phyloP scores from a whole-genome alignment of 1,284 basidiomycete genomes.

The Ceratobasidium sp. region DNA sequence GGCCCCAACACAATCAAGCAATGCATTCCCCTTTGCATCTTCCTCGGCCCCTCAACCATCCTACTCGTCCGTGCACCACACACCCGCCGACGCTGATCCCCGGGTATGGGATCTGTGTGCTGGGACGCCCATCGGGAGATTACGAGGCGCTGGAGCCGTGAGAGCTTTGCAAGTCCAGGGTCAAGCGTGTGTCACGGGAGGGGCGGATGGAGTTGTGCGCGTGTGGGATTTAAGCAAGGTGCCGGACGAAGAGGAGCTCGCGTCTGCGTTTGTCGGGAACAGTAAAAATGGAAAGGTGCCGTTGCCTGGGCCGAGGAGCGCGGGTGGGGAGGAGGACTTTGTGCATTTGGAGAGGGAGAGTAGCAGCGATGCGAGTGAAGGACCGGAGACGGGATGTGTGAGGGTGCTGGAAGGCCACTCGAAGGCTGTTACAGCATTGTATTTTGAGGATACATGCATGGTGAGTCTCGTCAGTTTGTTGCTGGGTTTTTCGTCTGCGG shows the following conservation, averaged over 20 bases:
- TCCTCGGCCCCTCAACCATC: slow-evolving; percentile 9
- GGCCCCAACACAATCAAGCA: not conserved
- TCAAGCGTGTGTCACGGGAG: slow-evolving; percentile 89
- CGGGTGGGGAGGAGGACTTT: slow-evolving; percentile 35
- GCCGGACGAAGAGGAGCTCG: slow-evolving; percentile 71
- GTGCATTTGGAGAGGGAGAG: slow-evolving; percentile 48
- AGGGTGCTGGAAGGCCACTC: slow-evolving; percentile 90
- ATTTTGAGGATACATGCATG: slow-evolving; percentile 94
- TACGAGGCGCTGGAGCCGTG: slow-evolving; percentile 74
- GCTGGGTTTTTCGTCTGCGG: not conserved
- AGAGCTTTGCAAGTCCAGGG: slow-evolving; percentile 96
- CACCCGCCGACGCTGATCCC: slow-evolving; percentile 75
- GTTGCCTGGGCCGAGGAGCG: slow-evolving; percentile 13
- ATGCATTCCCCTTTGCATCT: slow-evolving; percentile 17
- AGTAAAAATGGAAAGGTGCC: slow-evolving; percentile 8
- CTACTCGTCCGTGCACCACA: slow-evolving; percentile 17
- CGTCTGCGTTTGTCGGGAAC: slow-evolving; percentile 31
- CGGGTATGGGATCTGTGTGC: slow-evolving; percentile 89
- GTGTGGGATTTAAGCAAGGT: slow-evolving; percentile 89
- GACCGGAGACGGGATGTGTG: slow-evolving; percentile 62
- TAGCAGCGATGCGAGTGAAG: slow-evolving; percentile 45
- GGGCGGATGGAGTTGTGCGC: slow-evolving; percentile 83
- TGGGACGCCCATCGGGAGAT: slow-evolving; percentile 81
- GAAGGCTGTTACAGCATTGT: slow-evolving; percentile 90
- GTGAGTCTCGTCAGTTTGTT: slow-evolving; percentile 60